Percentiles rank a stretch among this genome's conserved stretches.
Conservation (phyloP, 2,329 filamentous ascomycete species). For the Arthrobotrys entomopaga region DNA sequence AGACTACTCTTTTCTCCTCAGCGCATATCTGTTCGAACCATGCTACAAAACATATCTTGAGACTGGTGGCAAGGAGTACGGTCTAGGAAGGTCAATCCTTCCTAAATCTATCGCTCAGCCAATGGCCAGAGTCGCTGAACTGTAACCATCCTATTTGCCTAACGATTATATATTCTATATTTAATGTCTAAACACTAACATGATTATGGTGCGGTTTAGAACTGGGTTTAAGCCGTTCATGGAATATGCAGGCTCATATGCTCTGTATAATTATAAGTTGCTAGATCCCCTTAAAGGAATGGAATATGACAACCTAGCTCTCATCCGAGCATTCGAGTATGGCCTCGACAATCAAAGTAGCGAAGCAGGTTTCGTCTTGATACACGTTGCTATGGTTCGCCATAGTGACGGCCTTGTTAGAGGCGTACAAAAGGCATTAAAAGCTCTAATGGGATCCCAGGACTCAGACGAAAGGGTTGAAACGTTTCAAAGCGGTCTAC, state of each 20-base stretch:
- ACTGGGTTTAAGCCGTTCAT: conserved; percentile 88
- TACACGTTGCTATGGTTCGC: conserved; percentile 94
- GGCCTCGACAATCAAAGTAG: conserved; percentile 87
- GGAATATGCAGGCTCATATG: conserved; percentile 79
- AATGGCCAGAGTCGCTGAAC: conserved; percentile 81
- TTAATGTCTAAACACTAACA: background rate
- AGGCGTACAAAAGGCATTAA: conserved; percentile 68
- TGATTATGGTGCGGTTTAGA: conserved; percentile 60
- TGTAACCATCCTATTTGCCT: conserved; percentile 71
- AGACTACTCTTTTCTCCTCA: conserved; percentile 91
- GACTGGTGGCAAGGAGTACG: conserved; percentile 66
- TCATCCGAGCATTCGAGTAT: conserved; percentile 90
- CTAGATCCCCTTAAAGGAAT: conserved; percentile 69
- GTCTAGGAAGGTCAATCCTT: conserved; percentile 69
- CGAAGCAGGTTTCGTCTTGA: conserved; percentile 94
- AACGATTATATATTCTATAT: background rate
- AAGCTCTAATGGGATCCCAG: conserved; percentile 64
- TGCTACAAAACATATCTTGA: conserved; percentile 80
- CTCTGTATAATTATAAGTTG: conserved; percentile 74
- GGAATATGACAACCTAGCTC: conserved; percentile 75
- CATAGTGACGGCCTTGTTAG: conserved; percentile 80
- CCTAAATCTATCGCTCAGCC: conserved; percentile 81
- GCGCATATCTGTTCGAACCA: conserved; percentile 88
- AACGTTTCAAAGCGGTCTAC: conserved; percentile 66
- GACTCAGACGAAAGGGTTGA: conserved; percentile 56